phyloP scores from a whole-genome alignment of 208 protist genomes.

The Ichthyophonus hoferi region DNA sequence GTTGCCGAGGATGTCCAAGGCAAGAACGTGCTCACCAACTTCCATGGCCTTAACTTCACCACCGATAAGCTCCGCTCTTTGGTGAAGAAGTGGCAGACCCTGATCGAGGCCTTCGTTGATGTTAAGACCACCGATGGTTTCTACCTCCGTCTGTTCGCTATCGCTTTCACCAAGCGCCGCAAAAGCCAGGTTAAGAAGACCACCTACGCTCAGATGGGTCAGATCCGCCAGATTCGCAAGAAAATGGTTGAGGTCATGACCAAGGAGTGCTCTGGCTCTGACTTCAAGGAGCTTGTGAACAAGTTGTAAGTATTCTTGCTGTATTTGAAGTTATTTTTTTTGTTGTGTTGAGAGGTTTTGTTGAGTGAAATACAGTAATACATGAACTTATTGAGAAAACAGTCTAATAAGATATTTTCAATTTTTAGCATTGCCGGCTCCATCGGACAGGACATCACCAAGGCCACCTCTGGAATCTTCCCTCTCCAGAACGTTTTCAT shows the following conservation, averaged over 20 bases:
- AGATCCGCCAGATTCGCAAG: constrained; percentile 84
- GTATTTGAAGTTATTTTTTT: neutral
- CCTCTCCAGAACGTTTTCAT: constrained; percentile 94
- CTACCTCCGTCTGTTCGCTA: constrained; percentile 89
- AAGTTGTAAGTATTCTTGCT: constrained; percentile 62
- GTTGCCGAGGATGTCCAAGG: constrained; percentile 91
- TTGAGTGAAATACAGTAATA: neutral
- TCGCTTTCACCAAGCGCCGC: constrained; percentile 89
- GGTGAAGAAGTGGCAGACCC: constrained; percentile 96
- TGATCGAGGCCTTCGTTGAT: constrained; percentile 82
- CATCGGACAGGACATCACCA: constrained; percentile 88
- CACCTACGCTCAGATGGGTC: constrained; percentile 90
- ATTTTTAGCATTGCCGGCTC: constrained; percentile 67
- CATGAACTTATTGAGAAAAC: no score
- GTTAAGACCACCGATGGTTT: constrained; percentile 95
- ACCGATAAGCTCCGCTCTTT: constrained; percentile 93
- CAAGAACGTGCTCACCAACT: constrained; percentile 91
- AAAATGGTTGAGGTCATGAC: constrained; percentile 91
- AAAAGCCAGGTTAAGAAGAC: constrained; percentile 86
- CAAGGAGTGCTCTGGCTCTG: constrained; percentile 70
- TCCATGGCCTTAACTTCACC: constrained; percentile 95
- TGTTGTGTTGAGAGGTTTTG: neutral
- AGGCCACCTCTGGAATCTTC: constrained; percentile 85
- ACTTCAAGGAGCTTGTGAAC: constrained; percentile 84
- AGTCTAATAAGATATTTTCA: no score